Conservation (phyloP, 2,329 filamentous ascomycete species). For the Epichloe baconii region DNA sequence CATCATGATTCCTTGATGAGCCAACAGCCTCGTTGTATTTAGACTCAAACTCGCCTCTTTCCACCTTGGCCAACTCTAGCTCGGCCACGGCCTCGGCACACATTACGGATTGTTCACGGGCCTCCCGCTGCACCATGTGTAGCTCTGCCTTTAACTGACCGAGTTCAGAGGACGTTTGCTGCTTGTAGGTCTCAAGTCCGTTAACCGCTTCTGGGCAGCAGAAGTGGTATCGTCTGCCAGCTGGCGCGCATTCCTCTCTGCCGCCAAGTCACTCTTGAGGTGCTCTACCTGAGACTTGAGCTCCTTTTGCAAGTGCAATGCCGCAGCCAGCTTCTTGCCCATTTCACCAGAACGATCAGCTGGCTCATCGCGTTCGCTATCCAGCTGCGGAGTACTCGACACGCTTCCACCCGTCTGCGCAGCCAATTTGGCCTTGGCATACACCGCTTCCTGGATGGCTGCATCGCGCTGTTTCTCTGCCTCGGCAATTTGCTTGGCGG, state of each 20-base stretch:
- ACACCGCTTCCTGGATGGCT: constrained; percentile 88
- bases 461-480: constrained; percentile 89
- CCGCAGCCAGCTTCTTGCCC: constrained; percentile 67
- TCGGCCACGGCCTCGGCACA: constrained; percentile 65
- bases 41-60: constrained; percentile 63
- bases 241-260: constrained; percentile 68
- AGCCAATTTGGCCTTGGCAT: constrained; percentile 84
- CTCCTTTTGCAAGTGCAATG: constrained; percentile 66
- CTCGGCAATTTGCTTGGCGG: constrained; percentile 82
- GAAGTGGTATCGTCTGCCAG: constrained; percentile 79
- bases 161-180: constrained; percentile 71
- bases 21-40: constrained; percentile 55
- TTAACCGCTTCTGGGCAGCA: constrained; percentile 69
- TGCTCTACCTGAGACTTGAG: constrained; percentile 65
- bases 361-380: constrained; percentile 49
- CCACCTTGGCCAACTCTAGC: constrained; percentile 64
- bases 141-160: constrained; percentile 78
- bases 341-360: constrained; percentile 48
- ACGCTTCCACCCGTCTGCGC: constrained; percentile 58
- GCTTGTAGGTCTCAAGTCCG: constrained; percentile 70
- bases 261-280: constrained; percentile 56
- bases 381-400: constrained; percentile 44
- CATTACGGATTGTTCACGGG: constrained; percentile 68
- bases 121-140: constrained; percentile 63
- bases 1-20: constrained; percentile 55